Base-by-base conservation (phyloP, 768 basidiomycete species). In the Calocybe cyanea region DNA sequence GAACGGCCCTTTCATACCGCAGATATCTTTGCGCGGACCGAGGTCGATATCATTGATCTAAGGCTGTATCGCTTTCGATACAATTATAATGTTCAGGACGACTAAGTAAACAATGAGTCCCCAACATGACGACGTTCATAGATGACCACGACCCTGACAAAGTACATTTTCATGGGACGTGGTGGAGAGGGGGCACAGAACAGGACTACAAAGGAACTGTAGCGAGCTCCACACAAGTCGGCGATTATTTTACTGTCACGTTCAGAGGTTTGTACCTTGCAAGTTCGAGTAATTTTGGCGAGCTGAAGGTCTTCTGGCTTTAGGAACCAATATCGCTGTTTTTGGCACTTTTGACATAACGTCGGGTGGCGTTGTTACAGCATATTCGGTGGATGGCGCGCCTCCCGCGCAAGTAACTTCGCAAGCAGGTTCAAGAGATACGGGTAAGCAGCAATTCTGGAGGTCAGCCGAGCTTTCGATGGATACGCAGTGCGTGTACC, bases 391-490 rank as follows among this genome's bases (percentile, higher is more conserved):
- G 40, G 68, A 70, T 36, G 59, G 57, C 2, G 56, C 54, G 3
- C 17, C 61, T 4, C 49, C 66, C 5, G 46, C 41, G 2, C 56
- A 60, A 31, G 57, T 58, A 1, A 59, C 57, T 15, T 59, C 64
- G 5, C 55, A 57, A 30, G 50, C 61, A 4, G 63, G 60, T 24
- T 31, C 50, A 7, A 55, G 49, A 13, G 65, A 70, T 48, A 63
- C 57, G 8, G 50, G 38, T 43, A 48, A 54, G 25, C 68, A 69
- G 41, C 63, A 64, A 28, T 67, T 70, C 40, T 72, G 67, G 67
- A 59, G 51, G 33, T 70, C 66, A 1, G 51, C 52, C 9, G 30
- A 3, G 37, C 70, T 31, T 19, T 50, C 11, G 21, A 55, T 9
- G 58, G 55, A 9, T 28, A 32, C 59, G 6, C 70, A 70, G 70